phyloP scores from a whole-genome alignment of 1,139 yeast genomes.

The Diutina pseudorugosa region DNA sequence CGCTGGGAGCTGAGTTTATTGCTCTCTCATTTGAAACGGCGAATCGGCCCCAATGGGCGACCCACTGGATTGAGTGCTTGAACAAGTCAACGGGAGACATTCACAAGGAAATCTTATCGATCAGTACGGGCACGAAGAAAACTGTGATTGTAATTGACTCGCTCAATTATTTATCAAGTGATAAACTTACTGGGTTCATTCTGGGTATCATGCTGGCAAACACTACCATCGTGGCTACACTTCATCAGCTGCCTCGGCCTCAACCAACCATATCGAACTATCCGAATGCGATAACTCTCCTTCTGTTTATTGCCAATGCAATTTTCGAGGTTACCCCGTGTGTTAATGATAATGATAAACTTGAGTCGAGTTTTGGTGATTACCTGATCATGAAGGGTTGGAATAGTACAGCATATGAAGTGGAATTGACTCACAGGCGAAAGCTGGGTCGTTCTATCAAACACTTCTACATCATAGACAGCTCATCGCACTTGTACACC shows the following conservation, averaged over 20 bases:
- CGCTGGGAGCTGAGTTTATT: conserved; percentile 31
- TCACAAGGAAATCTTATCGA: conserved; percentile 13
- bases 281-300: conserved; percentile 38
- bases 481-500: conserved; percentile 26
- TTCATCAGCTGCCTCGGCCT: conserved; percentile 25
- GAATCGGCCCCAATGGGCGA: conserved; percentile 36
- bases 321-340: conserved; percentile 47
- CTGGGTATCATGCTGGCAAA: conserved; percentile 42
- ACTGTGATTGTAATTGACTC: conserved; percentile 51
- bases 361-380: conserved; percentile 29
- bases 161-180: conserved; percentile 42
- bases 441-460: conserved; percentile 72
- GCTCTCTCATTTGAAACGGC: conserved; percentile 45
- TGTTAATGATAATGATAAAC: conserved; percentile 27
- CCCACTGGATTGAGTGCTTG: conserved; percentile 37
- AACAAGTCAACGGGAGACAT: conserved; percentile 14
- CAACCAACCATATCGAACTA: conserved; percentile 34
- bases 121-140: conserved; percentile 13
- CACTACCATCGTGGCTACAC: conserved; percentile 45
- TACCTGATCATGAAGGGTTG: conserved; percentile 34
- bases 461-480: conserved; percentile 43
- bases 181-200: conserved; percentile 39
- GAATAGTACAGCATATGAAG: conserved; percentile 34
- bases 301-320: conserved; percentile 61
- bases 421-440: conserved; percentile 54